Percentiles rank a stretch among this genome's conserved stretches.
Evolutionary conservation across 202 grass and related monocot species (phyloP).

Genomic region (Cymbopogon flexuosus): DNA sequence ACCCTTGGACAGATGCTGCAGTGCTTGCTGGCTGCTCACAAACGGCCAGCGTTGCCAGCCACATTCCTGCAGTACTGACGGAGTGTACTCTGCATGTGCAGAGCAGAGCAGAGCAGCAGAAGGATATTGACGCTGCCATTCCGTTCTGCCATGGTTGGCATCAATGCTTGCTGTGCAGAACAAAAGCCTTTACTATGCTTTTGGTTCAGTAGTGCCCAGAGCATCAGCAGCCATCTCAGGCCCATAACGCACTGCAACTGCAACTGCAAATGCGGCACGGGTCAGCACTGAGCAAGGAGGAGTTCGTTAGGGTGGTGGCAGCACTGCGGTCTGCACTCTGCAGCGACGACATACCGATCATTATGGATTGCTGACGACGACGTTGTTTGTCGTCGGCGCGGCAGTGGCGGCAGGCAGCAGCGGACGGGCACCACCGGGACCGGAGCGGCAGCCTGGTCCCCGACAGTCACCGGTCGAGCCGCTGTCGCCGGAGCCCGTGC

Average conservation of each 20-base stretch:
- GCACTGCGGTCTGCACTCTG: not conserved
- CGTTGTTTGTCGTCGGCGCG: not conserved
- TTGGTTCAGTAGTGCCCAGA: conserved; percentile 9
- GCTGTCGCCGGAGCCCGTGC: conserved; percentile 24
- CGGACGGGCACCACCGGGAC: conserved; percentile 35
- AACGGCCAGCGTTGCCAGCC: not conserved
- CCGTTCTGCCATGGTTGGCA: not conserved
- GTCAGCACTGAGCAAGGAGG: not conserved
- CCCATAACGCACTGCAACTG: conserved; percentile 31
- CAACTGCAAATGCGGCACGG: conserved; percentile 25
- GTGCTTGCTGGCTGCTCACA: not conserved
- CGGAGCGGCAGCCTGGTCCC: conserved; percentile 26
- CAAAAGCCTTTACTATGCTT: not conserved
- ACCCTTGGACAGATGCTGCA: not conserved
- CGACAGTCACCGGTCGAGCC: not conserved
- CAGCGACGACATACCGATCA: conserved; percentile 18
- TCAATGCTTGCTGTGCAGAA: not conserved
- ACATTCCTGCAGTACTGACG: not conserved
- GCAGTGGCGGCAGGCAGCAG: conserved; percentile 5
- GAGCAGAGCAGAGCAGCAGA: conserved; percentile 5
- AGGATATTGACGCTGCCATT: conserved; percentile 6
- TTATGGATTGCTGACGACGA: conserved; percentile 12
- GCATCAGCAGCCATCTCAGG: conserved; percentile 17
- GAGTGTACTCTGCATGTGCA: conserved; percentile 3
- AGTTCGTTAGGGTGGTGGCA: conserved; percentile 18